phyloP scores from a whole-genome alignment of 202 grass and related monocot genomes.

The Zoysia matrella region DNA sequence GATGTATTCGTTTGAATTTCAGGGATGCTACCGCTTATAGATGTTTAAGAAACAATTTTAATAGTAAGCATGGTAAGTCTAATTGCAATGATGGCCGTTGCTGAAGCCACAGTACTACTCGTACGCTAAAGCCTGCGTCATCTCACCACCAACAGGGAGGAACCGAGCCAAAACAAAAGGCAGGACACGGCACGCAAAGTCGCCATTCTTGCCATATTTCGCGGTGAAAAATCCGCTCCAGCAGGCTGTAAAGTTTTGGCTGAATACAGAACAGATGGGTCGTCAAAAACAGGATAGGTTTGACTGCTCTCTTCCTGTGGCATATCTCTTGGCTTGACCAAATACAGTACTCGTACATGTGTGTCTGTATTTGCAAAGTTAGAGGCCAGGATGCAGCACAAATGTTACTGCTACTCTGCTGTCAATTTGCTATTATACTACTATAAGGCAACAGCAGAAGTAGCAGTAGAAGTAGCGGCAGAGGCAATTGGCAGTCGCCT shows the following conservation, averaged over 20 bases:
- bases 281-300: slow-evolving; percentile 39
- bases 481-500: slow-evolving; percentile 9
- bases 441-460: not conserved
- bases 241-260: slow-evolving; percentile 36
- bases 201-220: slow-evolving; percentile 30
- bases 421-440: not conserved
- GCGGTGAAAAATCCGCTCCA: slow-evolving; percentile 14
- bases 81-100: slow-evolving; percentile 43
- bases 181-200: slow-evolving; percentile 23
- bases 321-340: slow-evolving; percentile 35
- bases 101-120: not conserved
- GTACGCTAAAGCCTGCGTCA: slow-evolving; percentile 46
- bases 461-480: not conserved
- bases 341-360: not conserved
- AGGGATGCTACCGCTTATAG: not conserved
- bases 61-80: not conserved
- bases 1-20: not conserved
- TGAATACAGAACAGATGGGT: slow-evolving; percentile 5
- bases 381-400: not conserved
- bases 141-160: slow-evolving; percentile 25
- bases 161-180: slow-evolving; percentile 37
- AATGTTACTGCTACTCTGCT: not conserved
- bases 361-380: not conserved
- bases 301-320: slow-evolving; percentile 39
- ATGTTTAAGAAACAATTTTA: not conserved